phyloP scores from a whole-genome alignment of 257 asterid species.

The Agastache rugosa region DNA sequence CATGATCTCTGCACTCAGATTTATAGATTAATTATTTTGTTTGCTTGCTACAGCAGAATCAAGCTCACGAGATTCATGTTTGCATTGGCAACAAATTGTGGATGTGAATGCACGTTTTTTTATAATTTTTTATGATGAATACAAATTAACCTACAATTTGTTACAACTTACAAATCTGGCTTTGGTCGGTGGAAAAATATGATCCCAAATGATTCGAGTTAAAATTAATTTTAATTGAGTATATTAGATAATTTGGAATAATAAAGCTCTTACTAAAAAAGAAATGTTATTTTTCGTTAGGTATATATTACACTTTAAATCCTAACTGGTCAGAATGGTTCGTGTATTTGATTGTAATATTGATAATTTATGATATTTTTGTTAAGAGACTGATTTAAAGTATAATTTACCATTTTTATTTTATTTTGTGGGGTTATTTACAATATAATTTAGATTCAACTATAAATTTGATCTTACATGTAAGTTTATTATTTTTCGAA shows the following conservation, averaged over 20 bases:
- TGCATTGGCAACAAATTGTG: slow-evolving; percentile 2
- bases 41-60: neutral
- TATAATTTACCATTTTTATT: no score
- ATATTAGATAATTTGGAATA: no score
- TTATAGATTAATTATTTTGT: neutral
- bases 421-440: neutral
- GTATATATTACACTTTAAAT: no score
- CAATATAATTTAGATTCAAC: neutral
- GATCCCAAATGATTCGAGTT: neutral
- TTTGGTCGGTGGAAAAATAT: neutral
- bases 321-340: no score
- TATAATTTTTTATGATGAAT: neutral
- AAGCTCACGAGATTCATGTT: slow-evolving; percentile 16
- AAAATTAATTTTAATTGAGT: no score
- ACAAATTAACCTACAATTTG: neutral
- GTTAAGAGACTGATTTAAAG: no score
- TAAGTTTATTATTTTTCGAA: neutral
- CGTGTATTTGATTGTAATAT: no score
- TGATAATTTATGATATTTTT: no score
- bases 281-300: no score
- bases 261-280: no score
- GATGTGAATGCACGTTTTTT: neutral
- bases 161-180: neutral
- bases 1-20: neutral
- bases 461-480: neutral